Evolutionary conservation across 1,284 basidiomycete genomes (phyloP).

Genomic region (Exobasidium cylindrosporum): DNA sequence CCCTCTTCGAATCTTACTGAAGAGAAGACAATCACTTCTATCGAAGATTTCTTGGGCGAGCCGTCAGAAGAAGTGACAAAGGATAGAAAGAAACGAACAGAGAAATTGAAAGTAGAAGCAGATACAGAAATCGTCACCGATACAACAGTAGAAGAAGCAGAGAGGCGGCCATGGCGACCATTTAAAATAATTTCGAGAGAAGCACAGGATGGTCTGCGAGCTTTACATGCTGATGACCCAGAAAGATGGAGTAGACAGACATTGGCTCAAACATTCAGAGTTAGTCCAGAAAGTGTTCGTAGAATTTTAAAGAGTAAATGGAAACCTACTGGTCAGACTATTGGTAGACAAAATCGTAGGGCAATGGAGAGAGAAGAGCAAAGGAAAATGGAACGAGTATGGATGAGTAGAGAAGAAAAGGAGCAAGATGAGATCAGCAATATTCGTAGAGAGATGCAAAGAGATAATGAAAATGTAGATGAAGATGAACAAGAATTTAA

Average conservation of each 20-base stretch:
- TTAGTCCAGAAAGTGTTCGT: constrained; percentile 44
- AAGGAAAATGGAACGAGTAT: neutral
- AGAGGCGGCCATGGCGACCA: constrained; percentile 36
- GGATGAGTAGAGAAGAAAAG: constrained; percentile 21
- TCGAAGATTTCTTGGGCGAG: constrained; percentile 43
- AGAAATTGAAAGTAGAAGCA: neutral
- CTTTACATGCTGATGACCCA: constrained; percentile 45
- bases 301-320: constrained; percentile 39
- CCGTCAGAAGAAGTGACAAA: neutral
- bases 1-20: neutral
- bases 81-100: neutral
- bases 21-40: constrained; percentile 2
- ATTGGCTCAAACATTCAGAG: constrained; percentile 39
- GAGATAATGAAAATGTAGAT: constrained; percentile 11
- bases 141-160: neutral
- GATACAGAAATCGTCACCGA: neutral
- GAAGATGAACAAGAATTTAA: constrained; percentile 20
- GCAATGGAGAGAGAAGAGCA: constrained; percentile 23
- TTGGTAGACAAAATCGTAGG: constrained; percentile 26
- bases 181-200: constrained; percentile 47
- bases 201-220: constrained; percentile 48
- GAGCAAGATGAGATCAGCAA: constrained; percentile 8
- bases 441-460: neutral
- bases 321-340: constrained; percentile 21
- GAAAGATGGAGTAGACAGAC: constrained; percentile 31